phyloP scores from a whole-genome alignment of 345 rosid genomes.

The Lenwebbia sp. region DNA sequence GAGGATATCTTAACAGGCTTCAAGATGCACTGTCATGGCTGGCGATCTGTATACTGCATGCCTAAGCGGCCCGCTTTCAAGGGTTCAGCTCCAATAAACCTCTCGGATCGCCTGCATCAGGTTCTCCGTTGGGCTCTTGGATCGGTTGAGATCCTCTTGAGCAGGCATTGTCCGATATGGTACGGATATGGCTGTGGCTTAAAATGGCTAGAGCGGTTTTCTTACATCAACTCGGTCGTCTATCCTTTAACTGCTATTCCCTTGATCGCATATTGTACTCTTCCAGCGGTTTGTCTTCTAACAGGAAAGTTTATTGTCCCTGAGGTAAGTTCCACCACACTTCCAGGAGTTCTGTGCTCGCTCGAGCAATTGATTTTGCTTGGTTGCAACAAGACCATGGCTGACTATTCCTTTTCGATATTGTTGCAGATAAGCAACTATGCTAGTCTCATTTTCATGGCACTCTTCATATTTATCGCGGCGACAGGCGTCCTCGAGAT shows the following conservation, averaged over 20 bases:
- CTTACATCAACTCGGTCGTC: constrained; percentile 49
- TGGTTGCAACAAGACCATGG: not conserved
- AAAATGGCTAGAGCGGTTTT: constrained; percentile 53
- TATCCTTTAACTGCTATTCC: constrained; percentile 67
- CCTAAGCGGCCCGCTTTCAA: constrained; percentile 56
- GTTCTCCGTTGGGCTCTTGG: constrained; percentile 73
- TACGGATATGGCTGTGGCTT: constrained; percentile 65
- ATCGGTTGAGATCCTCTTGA: constrained; percentile 62
- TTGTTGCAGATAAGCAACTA: constrained; percentile 47
- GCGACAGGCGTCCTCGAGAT: constrained; percentile 54
- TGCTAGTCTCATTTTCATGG: constrained; percentile 45
- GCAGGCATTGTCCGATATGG: constrained; percentile 70
- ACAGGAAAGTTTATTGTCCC: constrained; percentile 67
- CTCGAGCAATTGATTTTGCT: not conserved
- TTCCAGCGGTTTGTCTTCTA: constrained; percentile 56
- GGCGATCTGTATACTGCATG: constrained; percentile 67
- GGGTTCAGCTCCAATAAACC: constrained; percentile 70
- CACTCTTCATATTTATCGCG: constrained; percentile 48
- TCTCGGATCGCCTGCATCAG: constrained; percentile 67
- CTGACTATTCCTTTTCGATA: not conserved
- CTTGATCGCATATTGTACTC: constrained; percentile 43
- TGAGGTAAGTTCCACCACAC: constrained; percentile 21
- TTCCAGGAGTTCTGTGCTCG: not conserved
- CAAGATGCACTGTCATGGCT: constrained; percentile 75
- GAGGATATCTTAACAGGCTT: constrained; percentile 70